These are phyloP conservation scores for Aspergillus amoenus DNA, from an alignment of 2,329 filamentous ascomycete genomes.

Conservation along the genomic window DNA sequence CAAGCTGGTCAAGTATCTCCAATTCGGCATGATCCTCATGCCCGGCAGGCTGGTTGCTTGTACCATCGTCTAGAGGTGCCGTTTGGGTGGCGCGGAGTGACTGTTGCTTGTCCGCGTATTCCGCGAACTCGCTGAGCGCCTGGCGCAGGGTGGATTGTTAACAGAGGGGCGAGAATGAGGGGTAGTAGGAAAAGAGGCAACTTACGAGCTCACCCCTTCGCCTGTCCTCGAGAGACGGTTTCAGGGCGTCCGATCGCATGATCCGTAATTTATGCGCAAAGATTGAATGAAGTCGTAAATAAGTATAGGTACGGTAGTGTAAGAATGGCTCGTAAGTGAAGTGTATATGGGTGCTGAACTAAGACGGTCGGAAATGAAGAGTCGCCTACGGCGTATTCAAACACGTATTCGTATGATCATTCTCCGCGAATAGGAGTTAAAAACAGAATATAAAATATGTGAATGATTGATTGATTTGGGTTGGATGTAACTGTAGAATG, in stretches of 20 bases:
- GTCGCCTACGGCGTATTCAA: constrained; percentile 39
- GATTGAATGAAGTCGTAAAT: background rate
- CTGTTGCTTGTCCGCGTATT: constrained; percentile 96
- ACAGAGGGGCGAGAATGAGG: constrained; percentile 5
- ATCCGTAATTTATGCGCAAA: constrained; percentile 5
- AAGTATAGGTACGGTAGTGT: constrained; percentile 2
- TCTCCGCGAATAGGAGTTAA: constrained; percentile 20
- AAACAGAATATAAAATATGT: background rate
- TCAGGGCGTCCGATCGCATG: constrained; percentile 46
- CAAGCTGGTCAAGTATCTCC: constrained; percentile 79
- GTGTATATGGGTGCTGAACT: constrained; percentile 1
- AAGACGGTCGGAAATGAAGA: constrained; percentile 21
- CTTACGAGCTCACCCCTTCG: constrained; percentile 82
- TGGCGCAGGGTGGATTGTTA: constrained; percentile 27
- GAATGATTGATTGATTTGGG: background rate
- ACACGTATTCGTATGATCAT: constrained; percentile 48
- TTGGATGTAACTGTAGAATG: background rate
- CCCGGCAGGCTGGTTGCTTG: constrained; percentile 30
- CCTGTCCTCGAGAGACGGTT: constrained; percentile 72
- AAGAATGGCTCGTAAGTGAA: background rate
- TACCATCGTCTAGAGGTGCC: constrained; percentile 42
- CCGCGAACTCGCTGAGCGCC: constrained; percentile 93
- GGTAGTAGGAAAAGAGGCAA: constrained; percentile 3
- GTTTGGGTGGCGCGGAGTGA: constrained; percentile 47
- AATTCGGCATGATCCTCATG: constrained; percentile 80